Evolutionary conservation across 2,329 filamentous ascomycete species (phyloP).

Genomic region (Exserohilum turcica): DNA sequence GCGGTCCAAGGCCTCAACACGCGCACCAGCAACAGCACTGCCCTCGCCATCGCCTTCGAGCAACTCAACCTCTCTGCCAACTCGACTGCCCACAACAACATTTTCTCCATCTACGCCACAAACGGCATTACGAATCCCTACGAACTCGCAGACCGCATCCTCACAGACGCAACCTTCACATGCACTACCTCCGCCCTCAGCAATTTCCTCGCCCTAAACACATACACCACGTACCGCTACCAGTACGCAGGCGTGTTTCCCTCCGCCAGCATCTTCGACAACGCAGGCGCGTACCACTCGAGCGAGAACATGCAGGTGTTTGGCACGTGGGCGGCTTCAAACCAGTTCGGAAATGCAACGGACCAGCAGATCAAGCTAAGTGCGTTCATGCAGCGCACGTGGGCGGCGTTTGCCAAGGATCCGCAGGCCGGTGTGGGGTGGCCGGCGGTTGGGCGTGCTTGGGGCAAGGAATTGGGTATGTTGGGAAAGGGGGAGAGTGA

Average conservation of each 20-base stretch:
- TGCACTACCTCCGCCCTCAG: constrained; percentile 11
- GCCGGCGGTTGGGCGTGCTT: constrained; percentile 7
- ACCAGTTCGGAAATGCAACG: constrained; percentile 16
- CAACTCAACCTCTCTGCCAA: constrained; percentile 11
- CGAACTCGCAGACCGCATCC: constrained; percentile 10
- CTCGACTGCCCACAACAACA: not conserved
- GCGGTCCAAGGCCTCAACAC: constrained; percentile 11
- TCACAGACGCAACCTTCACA: constrained; percentile 15
- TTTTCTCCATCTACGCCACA: constrained; percentile 7
- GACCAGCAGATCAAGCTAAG: constrained; percentile 23
- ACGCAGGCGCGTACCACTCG: constrained; percentile 25
- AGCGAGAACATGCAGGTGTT: constrained; percentile 31
- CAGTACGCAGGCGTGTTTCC: constrained; percentile 21
- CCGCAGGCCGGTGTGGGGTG: constrained; percentile 18
- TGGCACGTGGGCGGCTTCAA: constrained; percentile 23
- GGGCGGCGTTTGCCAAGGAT: constrained; percentile 31
- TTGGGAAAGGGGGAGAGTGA: constrained; percentile 10
- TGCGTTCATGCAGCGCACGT: constrained; percentile 26
- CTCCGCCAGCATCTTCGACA: constrained; percentile 10
- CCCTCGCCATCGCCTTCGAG: constrained; percentile 4
- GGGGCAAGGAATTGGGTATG: constrained; percentile 14
- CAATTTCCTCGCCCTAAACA: constrained; percentile 10
- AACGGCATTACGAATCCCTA: not conserved
- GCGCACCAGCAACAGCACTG: constrained; percentile 6
- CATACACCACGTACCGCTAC: constrained; percentile 26